Evolutionary conservation across 768 basidiomycete genomes (phyloP).

Genomic region (Cystofilobasidium macerans): DNA sequence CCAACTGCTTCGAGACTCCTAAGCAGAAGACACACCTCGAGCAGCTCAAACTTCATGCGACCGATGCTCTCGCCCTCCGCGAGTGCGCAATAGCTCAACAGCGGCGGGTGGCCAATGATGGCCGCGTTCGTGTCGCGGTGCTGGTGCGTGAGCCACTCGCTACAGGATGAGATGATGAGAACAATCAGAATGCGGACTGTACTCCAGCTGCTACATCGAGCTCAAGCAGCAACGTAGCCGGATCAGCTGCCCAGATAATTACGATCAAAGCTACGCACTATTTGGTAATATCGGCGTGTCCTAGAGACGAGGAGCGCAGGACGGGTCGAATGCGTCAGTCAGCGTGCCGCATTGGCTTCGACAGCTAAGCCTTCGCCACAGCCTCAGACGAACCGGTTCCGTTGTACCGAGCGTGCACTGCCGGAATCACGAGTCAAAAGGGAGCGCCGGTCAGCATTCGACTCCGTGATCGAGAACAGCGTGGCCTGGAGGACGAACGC

Average conservation of each 20-base stretch:
- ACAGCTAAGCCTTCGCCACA: no score
- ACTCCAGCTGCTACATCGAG: no score
- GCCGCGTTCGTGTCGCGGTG: slow-evolving; percentile 90
- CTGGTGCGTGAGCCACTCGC: slow-evolving; percentile 96
- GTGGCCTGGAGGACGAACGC: slow-evolving; percentile 47
- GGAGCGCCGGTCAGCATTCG: slow-evolving; percentile 19
- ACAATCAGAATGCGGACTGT: no score
- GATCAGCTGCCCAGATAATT: no score
- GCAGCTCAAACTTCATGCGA: slow-evolving; percentile 82
- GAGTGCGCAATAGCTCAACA: slow-evolving; percentile 76
- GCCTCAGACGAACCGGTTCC: slow-evolving; percentile 76
- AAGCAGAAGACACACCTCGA: slow-evolving; percentile 54
- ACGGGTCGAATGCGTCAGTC: neutral
- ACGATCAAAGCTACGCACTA: no score
- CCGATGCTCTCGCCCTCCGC: slow-evolving; percentile 91
- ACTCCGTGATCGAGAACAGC: neutral
- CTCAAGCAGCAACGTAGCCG: neutral
- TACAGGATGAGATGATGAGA: slow-evolving; percentile 38
- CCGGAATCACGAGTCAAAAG: slow-evolving; percentile 13
- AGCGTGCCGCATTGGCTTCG: no score
- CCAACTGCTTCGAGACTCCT: neutral
- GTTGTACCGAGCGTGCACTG: slow-evolving; percentile 90
- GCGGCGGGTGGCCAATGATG: slow-evolving; percentile 78
- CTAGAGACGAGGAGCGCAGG: slow-evolving; percentile 39
- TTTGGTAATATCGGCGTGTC: slow-evolving; percentile 92